These are phyloP conservation scores for Fusarium ramigenum DNA, from an alignment of 2,329 filamentous ascomycete genomes.

Conservation along the genomic window DNA sequence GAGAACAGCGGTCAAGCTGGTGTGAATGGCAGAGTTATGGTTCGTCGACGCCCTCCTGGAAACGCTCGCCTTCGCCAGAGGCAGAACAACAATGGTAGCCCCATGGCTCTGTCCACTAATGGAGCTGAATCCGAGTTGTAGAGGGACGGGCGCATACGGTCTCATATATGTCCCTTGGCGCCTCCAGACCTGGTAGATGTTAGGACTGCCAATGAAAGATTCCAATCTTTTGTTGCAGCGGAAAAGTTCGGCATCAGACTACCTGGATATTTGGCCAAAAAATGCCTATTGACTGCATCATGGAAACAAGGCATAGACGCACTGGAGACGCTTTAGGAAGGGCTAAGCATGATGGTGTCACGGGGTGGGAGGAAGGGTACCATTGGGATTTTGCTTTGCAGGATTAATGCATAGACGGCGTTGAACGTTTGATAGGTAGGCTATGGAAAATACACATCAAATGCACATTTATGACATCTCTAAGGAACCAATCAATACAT, in stretches of 20 bases:
- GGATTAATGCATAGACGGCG: constrained; percentile 49
- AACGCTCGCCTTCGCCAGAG: constrained; percentile 54
- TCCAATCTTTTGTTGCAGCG: neutral
- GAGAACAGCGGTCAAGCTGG: constrained; percentile 56
- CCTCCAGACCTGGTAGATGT: neutral
- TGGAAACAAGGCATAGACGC: constrained; percentile 10
- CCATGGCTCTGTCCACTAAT: constrained; percentile 65
- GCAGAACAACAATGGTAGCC: constrained; percentile 63
- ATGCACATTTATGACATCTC: constrained; percentile 6
- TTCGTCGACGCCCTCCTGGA: constrained; percentile 56
- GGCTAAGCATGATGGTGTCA: constrained; percentile 7
- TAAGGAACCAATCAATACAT: neutral
- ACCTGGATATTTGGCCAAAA: constrained; percentile 16
- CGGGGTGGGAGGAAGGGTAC: constrained; percentile 10
- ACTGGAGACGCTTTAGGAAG: constrained; percentile 8
- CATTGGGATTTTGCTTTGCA: constrained; percentile 30
- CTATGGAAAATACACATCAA: constrained; percentile 40
- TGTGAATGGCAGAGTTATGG: constrained; percentile 52
- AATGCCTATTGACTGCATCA: neutral
- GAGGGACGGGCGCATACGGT: constrained; percentile 20
- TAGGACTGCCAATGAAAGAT: neutral
- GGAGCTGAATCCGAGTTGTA: constrained; percentile 67
- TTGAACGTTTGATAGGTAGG: constrained; percentile 45
- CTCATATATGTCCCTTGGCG: neutral
- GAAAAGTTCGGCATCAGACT: neutral